These are phyloP conservation scores for Colletotrichum incanum DNA, from an alignment of 2,329 filamentous ascomycete genomes.

Conservation along the genomic window DNA sequence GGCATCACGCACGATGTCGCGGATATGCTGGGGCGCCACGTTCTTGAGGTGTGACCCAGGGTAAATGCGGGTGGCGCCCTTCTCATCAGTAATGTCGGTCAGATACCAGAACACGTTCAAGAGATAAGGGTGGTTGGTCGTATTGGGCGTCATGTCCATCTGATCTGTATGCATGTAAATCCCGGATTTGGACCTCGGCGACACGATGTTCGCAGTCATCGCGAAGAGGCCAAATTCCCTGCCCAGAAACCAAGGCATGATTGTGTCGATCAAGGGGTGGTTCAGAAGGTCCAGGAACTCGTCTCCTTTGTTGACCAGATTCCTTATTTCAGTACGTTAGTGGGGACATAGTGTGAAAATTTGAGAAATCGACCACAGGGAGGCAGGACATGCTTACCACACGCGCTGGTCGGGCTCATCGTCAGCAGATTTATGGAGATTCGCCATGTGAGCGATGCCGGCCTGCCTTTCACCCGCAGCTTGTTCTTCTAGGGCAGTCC, in stretches of 20 bases:
- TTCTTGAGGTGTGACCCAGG: constrained; percentile 20
- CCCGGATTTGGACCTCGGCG: constrained; percentile 16
- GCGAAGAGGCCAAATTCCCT: constrained; percentile 12
- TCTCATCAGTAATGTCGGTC: constrained; percentile 9
- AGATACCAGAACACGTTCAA: constrained; percentile 22
- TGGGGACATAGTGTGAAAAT: no score
- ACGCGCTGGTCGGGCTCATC: constrained; percentile 21
- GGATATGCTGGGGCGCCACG: background rate
- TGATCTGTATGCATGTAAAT: constrained; percentile 29
- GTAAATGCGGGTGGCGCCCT: constrained; percentile 24
- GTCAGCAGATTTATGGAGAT: constrained; percentile 5
- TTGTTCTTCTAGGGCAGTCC: constrained; percentile 15
- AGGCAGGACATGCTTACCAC: constrained; percentile 11
- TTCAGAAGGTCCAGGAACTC: constrained; percentile 22
- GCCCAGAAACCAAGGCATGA: constrained; percentile 23
- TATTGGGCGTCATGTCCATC: constrained; percentile 18
- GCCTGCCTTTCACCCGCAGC: constrained; percentile 16
- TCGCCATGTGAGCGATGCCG: constrained; percentile 12
- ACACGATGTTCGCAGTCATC: constrained; percentile 18
- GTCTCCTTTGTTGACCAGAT: constrained; percentile 15
- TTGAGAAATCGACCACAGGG: no score
- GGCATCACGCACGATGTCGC: constrained; percentile 7
- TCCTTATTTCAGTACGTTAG: constrained; percentile 7
- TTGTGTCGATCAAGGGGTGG: constrained; percentile 18
- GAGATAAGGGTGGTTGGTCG: constrained; percentile 12